These are phyloP conservation scores for Aureobasidium sp. DNA, from an alignment of 2,329 filamentous ascomycete genomes.

Conservation along the genomic window DNA sequence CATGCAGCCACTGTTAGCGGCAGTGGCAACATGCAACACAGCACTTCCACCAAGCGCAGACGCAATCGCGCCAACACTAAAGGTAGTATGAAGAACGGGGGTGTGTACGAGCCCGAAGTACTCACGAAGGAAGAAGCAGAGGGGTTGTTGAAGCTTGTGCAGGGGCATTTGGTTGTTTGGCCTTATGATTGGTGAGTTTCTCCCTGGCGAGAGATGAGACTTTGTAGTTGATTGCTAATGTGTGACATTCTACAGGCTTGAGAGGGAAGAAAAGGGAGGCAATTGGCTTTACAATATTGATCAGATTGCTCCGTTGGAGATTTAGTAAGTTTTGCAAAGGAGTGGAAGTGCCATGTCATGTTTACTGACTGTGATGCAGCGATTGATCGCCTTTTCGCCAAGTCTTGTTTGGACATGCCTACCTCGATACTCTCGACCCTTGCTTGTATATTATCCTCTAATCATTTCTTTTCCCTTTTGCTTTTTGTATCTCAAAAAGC, in stretches of 20 bases:
- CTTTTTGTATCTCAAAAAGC: neutral
- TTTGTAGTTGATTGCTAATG: conserved; percentile 14
- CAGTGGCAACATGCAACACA: conserved; percentile 6
- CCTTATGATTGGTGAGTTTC: conserved; percentile 74
- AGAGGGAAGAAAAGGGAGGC: conserved; percentile 81
- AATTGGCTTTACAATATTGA: conserved; percentile 98
- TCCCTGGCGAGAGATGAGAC: no score
- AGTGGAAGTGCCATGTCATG: no score
- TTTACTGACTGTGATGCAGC: neutral
- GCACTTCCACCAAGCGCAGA: conserved; percentile 41
- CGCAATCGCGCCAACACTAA: conserved; percentile 63
- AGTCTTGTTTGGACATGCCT: neutral
- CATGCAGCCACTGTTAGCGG: conserved; percentile 14
- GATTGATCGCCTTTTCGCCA: neutral
- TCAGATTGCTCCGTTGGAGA: conserved; percentile 89
- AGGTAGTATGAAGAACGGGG: conserved; percentile 51
- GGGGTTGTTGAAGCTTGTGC: conserved; percentile 69
- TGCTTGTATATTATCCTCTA: neutral
- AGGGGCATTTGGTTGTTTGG: conserved; percentile 84
- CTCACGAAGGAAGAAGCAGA: conserved; percentile 69
- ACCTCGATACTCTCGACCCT: neutral
- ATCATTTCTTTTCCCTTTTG: neutral
- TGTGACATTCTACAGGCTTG: conserved; percentile 48
- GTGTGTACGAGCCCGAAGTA: conserved; percentile 60
- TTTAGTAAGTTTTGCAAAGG: conserved; percentile 62